Evolutionary conservation across 78 protist species (phyloP).

Genomic region (Chrysochromulina parva): DNA sequence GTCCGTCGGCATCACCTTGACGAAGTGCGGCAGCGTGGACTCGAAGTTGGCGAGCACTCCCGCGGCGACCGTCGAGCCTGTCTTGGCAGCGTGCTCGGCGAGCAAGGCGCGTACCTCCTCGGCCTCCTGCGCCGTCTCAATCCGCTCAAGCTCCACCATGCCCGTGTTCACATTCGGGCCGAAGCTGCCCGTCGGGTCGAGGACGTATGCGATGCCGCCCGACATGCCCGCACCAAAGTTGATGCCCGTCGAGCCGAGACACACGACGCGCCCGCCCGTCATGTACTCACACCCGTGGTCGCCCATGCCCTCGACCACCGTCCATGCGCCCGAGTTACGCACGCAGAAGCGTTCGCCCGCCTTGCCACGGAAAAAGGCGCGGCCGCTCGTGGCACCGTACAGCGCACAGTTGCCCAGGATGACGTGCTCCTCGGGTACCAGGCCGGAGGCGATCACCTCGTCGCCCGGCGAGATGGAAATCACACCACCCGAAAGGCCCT

Average conservation of each 20-base stretch:
- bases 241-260: conserved; percentile 75
- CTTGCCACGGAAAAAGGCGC: conserved; percentile 63
- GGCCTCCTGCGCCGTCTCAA: neutral
- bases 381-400: conserved; percentile 84
- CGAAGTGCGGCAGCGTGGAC: neutral
- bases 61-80: neutral
- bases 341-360: conserved; percentile 88
- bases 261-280: conserved; percentile 83
- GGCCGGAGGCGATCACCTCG: neutral
- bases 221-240: conserved; percentile 90
- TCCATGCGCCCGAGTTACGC: conserved; percentile 81
- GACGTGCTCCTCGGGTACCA: conserved; percentile 57
- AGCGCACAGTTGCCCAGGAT: conserved; percentile 81
- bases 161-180: neutral
- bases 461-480: conserved; percentile 60
- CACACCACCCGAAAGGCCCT: conserved; percentile 37
- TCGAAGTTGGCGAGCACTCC: no score
- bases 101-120: neutral
- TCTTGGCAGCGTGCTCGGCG: neutral
- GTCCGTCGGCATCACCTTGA: neutral
- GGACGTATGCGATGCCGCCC: conserved; percentile 58
- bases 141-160: neutral
- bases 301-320: conserved; percentile 85
- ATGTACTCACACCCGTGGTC: conserved; percentile 91
- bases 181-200: neutral